Base-by-base conservation (phyloP, 306 rosid genomes). In the Amphicarpaea edgeworthii region DNA sequence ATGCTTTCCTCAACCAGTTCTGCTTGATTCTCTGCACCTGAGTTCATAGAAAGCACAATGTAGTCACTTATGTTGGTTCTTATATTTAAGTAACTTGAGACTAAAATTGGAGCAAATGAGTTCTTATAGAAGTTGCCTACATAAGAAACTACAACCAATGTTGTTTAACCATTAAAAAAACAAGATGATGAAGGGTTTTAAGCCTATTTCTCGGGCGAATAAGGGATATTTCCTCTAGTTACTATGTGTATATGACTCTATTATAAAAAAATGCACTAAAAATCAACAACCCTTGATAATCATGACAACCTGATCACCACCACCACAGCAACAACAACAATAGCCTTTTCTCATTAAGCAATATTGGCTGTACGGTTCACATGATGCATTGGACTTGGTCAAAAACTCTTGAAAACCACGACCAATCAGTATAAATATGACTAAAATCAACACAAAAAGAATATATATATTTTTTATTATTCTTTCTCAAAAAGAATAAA, bases 1-100 rank as follows among this genome's bases (percentile, higher is more conserved):
- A 95, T 92, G 93, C 98, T 95, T 86, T 92, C 96, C 70, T 95
- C 96, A 41, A 95, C 90, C 83, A 95, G 91, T 75, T 95, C 93
- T 59, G 88, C 88, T 82, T 87, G 87, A 85, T 89, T 92, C 85
- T 92, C 93, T 10, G 84, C 72, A 83, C 97, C 98, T 92, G 78
- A n/a, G 77, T 69, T 50, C 75, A 70, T 60, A 47, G 71, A 78
- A 46, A 77, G 64, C 46, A 50, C 30, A 16, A 16, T 5, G 24
- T 7, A 50, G 57, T 50, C 17, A 12, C 57, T 7, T 17, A 50
- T 7, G 17, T 14, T 45, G 17, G 57, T 50, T 50, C 12, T 50
- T 50, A 16, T 7, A 50, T 50, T 50, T 16, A 50, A 50, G 24
- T 24, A 50, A 16, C 57, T 17, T 17, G 12, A 16, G 23, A 50